Evolutionary conservation across 1,284 basidiomycete species (phyloP).

Genomic region (Rhodotorula glutinis): DNA sequence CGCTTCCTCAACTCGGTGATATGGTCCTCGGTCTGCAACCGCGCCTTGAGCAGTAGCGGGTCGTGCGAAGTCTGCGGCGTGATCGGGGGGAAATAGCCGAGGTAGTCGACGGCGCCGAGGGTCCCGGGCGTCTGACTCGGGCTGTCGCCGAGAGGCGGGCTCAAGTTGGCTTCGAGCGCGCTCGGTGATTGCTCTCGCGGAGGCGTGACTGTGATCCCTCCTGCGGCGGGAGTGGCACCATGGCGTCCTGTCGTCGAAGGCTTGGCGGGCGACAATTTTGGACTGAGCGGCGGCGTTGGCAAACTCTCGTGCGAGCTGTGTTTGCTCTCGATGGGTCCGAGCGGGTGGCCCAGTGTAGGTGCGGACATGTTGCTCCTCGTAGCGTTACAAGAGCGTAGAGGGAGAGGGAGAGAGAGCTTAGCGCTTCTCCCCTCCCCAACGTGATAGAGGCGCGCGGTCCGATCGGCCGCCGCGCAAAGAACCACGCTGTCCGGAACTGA

Average conservation of each 20-base stretch:
- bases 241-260: not conserved
- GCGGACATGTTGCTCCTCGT: too few species aligned
- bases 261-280: not conserved
- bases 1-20: conserved; percentile 60
- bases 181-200: not conserved
- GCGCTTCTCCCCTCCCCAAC: too few species aligned
- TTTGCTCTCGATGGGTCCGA: not conserved
- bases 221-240: not conserved
- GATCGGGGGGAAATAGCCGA: conserved; percentile 21
- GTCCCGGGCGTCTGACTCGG: not conserved
- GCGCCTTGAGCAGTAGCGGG: conserved; percentile 39
- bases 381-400: not conserved
- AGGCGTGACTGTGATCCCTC: too few species aligned
- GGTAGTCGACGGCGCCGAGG: conserved; percentile 2
- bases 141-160: not conserved
- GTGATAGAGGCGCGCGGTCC: too few species aligned
- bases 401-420: not conserved
- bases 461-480: too few species aligned
- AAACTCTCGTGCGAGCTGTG: conserved; percentile 15
- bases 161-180: not conserved
- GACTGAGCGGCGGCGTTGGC: conserved; percentile 26
- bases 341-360: conserved; percentile 10
- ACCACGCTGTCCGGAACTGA: too few species aligned
- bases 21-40: conserved; percentile 58
- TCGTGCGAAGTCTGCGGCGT: conserved; percentile 23